Evolutionary conservation across 1,139 yeast genomes (phyloP), one percentile per base, ranked within the genome.

Genomic region (Nadsonia commutata): DNA sequence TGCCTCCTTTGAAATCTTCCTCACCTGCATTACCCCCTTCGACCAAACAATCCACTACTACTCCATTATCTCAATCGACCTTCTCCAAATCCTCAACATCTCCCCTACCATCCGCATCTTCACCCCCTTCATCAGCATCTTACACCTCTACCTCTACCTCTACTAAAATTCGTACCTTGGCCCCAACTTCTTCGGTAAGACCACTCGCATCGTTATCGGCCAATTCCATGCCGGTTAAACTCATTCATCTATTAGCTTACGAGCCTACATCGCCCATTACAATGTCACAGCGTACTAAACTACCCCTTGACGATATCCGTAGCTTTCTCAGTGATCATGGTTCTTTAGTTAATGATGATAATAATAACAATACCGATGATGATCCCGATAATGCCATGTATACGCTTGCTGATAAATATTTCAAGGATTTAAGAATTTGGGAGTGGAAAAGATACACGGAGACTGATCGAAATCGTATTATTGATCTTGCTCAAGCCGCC

Each of bases 201-300:
- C 45, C 41, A 21, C 52, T 48, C 16, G 44, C 46, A 51, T 27
- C 33, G 3, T 27, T 11, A 11, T 16, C 33, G 13, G 16, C n/a
- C 33, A 27, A 27, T 9, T 51, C 60, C 2, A 50, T 52, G 16
- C 51, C 60, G n/a, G 53, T 54, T 45, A 50, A 64, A 21, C 55
- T 59, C n/a, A 46, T 61, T 36, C 67, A 64, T 46, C 52, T 62
- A 31, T 55, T 65, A 31, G 67, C 67, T 2, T 47, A 62, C 33
- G 58, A 51, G 17, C 43, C 62, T 53, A 36, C 48, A 46, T 36
- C 51, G 52, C 13, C 49, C 49, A 49, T 49, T 18, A 50, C 50
- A 9, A 49, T 65, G 22, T 52, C 60, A 18, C 48, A 52, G 22
- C 55, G 63, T 18, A 57, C 65, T 1, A 56, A 60, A 40, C 43